These are phyloP conservation scores for Marchantia polymorpha DNA, from an alignment of 225 moss, liverwort and hornwort species.

Conservation along the genomic window DNA sequence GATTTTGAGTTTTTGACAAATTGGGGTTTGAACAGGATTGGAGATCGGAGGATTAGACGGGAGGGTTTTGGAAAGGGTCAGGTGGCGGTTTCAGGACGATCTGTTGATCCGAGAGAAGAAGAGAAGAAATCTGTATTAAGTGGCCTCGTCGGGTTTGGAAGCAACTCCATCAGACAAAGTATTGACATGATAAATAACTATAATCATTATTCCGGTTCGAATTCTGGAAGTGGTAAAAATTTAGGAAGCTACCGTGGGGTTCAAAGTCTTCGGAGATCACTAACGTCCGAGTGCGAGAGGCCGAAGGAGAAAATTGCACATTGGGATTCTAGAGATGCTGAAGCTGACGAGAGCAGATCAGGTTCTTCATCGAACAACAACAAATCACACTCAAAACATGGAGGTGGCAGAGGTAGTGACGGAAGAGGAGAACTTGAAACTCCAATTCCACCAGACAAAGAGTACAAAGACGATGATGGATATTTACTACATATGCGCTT, in stretches of 20 bases:
- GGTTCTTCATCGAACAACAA: slow-evolving; percentile 50
- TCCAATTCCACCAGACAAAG: too few species aligned
- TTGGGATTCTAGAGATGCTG: slow-evolving; percentile 38
- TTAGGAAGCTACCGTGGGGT: slow-evolving; percentile 35
- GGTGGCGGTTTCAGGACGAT: not conserved
- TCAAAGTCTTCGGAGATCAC: slow-evolving; percentile 44
- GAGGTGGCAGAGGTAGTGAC: slow-evolving; percentile 54
- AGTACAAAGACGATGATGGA: too few species aligned
- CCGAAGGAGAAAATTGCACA: slow-evolving; percentile 29
- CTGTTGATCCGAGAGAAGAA: slow-evolving; percentile 38
- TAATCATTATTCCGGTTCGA: slow-evolving; percentile 46
- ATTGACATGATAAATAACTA: slow-evolving; percentile 62
- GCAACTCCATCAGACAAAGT: slow-evolving; percentile 71
- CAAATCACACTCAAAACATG: slow-evolving; percentile 37
- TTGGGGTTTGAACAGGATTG: not conserved
- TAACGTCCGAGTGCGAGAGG: slow-evolving; percentile 43
- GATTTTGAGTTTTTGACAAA: not conserved
- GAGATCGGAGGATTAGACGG: not conserved
- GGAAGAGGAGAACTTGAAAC: slow-evolving; percentile 40
- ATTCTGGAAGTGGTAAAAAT: slow-evolving; percentile 49
- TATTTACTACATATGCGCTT: too few species aligned
- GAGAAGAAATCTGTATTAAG: slow-evolving; percentile 81
- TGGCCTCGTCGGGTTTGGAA: slow-evolving; percentile 81
- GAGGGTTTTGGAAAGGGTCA: not conserved
- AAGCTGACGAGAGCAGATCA: slow-evolving; percentile 30